Conservation (phyloP, 2,329 filamentous ascomycete species). For the Neonectria sp. region DNA sequence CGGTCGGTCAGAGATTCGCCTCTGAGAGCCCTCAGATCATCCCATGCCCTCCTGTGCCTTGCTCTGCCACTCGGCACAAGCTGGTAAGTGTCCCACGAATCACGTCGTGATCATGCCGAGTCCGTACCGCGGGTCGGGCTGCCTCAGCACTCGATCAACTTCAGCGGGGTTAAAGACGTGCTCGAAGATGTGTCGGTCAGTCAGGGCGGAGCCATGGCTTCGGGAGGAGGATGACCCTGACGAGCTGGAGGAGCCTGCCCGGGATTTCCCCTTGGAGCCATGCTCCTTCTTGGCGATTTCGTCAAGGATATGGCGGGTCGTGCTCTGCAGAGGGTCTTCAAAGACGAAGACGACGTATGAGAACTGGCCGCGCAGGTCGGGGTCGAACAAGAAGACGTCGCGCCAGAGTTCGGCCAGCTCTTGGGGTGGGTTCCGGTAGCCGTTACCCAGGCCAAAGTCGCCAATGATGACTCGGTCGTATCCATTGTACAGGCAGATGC, state of each 20-base stretch:
- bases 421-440: slow-evolving; percentile 74
- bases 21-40: background rate
- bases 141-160: slow-evolving; percentile 64
- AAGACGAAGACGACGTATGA: slow-evolving; percentile 75
- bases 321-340: slow-evolving; percentile 70
- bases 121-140: slow-evolving; percentile 69
- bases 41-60: slow-evolving; percentile 16
- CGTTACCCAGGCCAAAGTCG: slow-evolving; percentile 76
- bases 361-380: slow-evolving; percentile 74
- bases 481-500: slow-evolving; percentile 75
- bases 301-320: slow-evolving; percentile 66
- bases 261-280: slow-evolving; percentile 54
- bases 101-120: slow-evolving; percentile 66
- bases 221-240: slow-evolving; percentile 50
- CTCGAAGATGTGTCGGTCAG: slow-evolving; percentile 69
- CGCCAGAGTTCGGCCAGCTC: slow-evolving; percentile 78
- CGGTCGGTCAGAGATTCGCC: slow-evolving; percentile 5
- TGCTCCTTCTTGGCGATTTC: slow-evolving; percentile 68
- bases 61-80: slow-evolving; percentile 24
- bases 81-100: slow-evolving; percentile 21
- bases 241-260: slow-evolving; percentile 46
- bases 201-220: slow-evolving; percentile 49
- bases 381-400: slow-evolving; percentile 74
- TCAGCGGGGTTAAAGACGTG: slow-evolving; percentile 66
- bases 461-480: slow-evolving; percentile 73